A percentile compares a stretch with the other conserved stretches of the same genome.
phyloP scores from a whole-genome alignment of 2,329 filamentous ascomycete species.

The Coniochaeta sp. region DNA sequence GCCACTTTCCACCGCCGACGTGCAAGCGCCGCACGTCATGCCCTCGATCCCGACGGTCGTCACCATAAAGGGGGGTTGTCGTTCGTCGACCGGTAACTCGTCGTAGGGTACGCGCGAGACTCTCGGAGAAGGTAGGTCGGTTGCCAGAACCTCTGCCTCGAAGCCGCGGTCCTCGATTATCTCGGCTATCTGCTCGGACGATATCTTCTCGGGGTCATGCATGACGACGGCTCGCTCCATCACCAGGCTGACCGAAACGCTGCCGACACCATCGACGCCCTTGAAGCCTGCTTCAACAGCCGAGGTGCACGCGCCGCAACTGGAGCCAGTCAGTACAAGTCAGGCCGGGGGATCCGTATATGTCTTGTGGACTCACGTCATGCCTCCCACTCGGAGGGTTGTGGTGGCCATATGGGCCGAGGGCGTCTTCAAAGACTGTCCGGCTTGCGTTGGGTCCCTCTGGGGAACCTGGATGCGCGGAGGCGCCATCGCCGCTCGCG shows the following conservation, averaged over 20 bases:
- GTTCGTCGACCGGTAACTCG: conserved; percentile 29
- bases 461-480: conserved; percentile 39
- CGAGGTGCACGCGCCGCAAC: conserved; percentile 89
- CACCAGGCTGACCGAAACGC: conserved; percentile 84
- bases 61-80: conserved; percentile 38
- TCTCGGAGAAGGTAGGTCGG: conserved; percentile 58
- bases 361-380: conserved; percentile 49
- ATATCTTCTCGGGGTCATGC: conserved; percentile 70
- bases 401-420: conserved; percentile 76
- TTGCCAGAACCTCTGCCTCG: conserved; percentile 81
- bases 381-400: conserved; percentile 84
- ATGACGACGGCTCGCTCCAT: conserved; percentile 94
- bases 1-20: conserved; percentile 74
- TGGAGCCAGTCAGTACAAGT: conserved; percentile 28
- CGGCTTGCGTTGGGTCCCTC: conserved; percentile 25
- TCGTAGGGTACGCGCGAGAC: conserved; percentile 25
- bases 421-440: conserved; percentile 24
- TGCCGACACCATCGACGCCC: conserved; percentile 70
- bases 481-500: conserved; percentile 38
- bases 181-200: conserved; percentile 70
- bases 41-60: conserved; percentile 76
- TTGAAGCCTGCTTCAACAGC: conserved; percentile 92
- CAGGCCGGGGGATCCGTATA: conserved; percentile 4
- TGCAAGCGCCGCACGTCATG: conserved; percentile 90
- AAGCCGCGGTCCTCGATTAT: conserved; percentile 90